Evolutionary conservation across 768 basidiomycete species (phyloP), one percentile per base, ranked within the genome.

Genomic region (Suillus americanus): DNA sequence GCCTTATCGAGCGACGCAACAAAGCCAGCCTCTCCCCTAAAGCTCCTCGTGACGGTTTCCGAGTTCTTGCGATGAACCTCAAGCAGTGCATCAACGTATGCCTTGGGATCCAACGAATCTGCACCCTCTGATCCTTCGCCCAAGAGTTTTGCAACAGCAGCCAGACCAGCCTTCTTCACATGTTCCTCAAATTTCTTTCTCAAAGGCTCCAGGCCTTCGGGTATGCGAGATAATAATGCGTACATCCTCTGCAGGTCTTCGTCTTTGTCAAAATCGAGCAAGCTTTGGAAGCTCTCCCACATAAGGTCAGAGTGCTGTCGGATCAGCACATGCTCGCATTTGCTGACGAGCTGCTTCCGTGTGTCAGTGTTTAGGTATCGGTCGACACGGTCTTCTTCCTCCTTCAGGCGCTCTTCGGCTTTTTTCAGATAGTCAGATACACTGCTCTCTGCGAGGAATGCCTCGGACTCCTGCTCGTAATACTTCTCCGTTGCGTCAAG

Each of bases 171-270:
- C 71, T 88, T 86, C 84, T 97, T 97, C 73, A 99, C 97, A 75
- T 97, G 95, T 69, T 92, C 90, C 79, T 96, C 96, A 72, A 98
- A 99, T 72, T 87, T 90, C 82, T 91, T 92, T 71, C 94, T 86
- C 62, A 98, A 78, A 0, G 95, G 95, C 70, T 97, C 94, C 64
- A 98, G 81, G 7, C 96, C 97, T 69, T 94, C 89, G 20, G 88
- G 87, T 65, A 98, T 96, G 40, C 96, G 90, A 14, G 91, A 89
- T 28, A 99, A 82, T n/a, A 98, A 81, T 10, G 89, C 83, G 78
- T 97, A 98, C 94, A 98, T 97, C 50, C 96, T 86, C 69, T 94
- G 94, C 50, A 99, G 82, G 72, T 99, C 97, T 76, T 95, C 92
- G 64, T 95, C 91, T 77, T 95, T 94, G 77, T 98, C 97, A 75